Conservation (phyloP, 495 filamentous ascomycete genomes). For the Annulohypoxylon maeteangense region DNA sequence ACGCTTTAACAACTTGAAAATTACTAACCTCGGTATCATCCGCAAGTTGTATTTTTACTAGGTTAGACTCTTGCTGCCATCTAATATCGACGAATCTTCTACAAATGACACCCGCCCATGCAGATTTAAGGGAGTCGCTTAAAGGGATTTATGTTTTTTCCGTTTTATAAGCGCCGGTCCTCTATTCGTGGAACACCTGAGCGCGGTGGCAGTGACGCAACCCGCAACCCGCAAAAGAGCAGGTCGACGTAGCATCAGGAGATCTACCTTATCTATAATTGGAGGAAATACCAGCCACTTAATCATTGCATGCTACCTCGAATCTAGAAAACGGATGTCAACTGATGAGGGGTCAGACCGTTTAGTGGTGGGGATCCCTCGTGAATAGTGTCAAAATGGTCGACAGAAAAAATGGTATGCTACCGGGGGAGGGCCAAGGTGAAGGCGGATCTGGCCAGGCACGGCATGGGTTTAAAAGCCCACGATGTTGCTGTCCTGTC, state of each 20-base stretch:
- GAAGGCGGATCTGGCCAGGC: neutral
- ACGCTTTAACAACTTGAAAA: neutral
- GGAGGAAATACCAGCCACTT: slow-evolving; percentile 5
- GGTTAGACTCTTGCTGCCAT: neutral
- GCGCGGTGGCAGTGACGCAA: neutral
- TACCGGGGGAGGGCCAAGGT: neutral
- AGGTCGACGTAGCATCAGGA: slow-evolving; percentile 1
- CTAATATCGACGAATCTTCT: neutral
- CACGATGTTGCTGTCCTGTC: slow-evolving; percentile 3
- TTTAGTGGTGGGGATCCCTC: neutral
- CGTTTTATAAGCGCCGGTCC: slow-evolving; percentile 2
- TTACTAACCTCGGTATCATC: neutral
- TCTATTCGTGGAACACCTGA: slow-evolving; percentile 6
- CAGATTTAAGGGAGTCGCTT: neutral
- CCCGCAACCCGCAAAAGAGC: slow-evolving; percentile 3
- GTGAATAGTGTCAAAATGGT: slow-evolving; percentile 2
- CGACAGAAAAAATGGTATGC: neutral
- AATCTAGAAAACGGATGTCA: slow-evolving; percentile 4
- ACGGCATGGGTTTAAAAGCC: slow-evolving; percentile 4
- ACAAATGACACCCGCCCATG: neutral
- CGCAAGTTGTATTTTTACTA: neutral
- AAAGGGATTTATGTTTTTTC: slow-evolving; percentile 2
- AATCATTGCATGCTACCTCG: slow-evolving; percentile 4
- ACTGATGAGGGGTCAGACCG: slow-evolving; percentile 4
- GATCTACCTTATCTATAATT: neutral